phyloP scores from a whole-genome alignment of 352 stramenopile species.

The Globisporangium splendens region DNA sequence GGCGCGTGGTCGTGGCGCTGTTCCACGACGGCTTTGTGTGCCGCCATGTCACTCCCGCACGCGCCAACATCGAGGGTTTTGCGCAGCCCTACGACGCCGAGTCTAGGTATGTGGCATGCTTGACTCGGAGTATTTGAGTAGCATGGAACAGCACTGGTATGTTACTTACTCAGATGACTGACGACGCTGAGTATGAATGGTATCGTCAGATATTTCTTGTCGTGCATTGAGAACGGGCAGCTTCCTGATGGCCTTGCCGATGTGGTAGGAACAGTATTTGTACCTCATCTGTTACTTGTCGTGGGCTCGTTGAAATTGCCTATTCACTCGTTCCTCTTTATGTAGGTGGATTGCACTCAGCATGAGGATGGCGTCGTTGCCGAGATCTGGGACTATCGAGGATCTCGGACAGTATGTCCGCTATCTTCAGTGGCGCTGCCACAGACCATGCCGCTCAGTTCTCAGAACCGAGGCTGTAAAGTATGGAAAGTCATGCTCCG shows the following conservation, averaged over 20 bases:
- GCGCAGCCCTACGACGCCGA: constrained; percentile 69
- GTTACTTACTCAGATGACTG: no score
- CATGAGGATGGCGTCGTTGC: constrained; percentile 19
- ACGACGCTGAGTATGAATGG: background rate
- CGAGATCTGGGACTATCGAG: constrained; percentile 39
- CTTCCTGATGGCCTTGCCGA: constrained; percentile 56
- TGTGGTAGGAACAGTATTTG: constrained; percentile 27
- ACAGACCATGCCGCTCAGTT: background rate
- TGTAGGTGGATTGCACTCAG: constrained; percentile 14
- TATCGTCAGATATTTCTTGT: constrained; percentile 51
- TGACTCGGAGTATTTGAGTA: constrained; percentile 1
- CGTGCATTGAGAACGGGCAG: constrained; percentile 44
- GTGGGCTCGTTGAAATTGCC: no score
- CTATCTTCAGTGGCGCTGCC: constrained; percentile 30
- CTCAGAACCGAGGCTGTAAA: constrained; percentile 1
- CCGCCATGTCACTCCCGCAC: constrained; percentile 47
- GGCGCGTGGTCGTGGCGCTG: constrained; percentile 41
- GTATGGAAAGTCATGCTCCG: background rate
- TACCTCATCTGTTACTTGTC: background rate
- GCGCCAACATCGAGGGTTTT: constrained; percentile 57
- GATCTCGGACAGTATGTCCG: constrained; percentile 21
- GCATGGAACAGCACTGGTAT: no score
- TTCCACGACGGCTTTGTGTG: constrained; percentile 71
- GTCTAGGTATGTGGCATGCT: constrained; percentile 30
- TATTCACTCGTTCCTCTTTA: background rate